phyloP scores from a whole-genome alignment of 2,329 filamentous ascomycete species.

The Stagonosporopsis cucurbitacearum region DNA sequence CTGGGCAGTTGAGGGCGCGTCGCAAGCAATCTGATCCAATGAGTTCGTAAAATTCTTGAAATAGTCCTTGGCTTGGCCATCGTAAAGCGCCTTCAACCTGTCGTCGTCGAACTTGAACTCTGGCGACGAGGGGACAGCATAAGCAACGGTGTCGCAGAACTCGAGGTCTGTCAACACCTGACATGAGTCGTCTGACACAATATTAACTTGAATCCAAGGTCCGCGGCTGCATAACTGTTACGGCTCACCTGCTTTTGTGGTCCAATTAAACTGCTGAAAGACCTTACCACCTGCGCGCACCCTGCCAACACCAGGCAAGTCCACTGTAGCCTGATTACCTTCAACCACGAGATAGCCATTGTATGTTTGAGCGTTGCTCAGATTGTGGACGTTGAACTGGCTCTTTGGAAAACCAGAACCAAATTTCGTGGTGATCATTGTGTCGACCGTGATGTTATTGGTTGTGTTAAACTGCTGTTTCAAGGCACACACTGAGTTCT shows the following conservation, averaged over 20 bases:
- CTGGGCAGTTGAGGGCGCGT: constrained; percentile 72
- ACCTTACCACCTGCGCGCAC: constrained; percentile 78
- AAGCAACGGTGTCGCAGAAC: constrained; percentile 88
- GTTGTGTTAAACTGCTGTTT: constrained; percentile 69
- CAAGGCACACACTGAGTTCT: constrained; percentile 83
- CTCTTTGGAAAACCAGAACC: constrained; percentile 72
- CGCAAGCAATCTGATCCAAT: constrained; percentile 83
- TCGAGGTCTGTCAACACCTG: constrained; percentile 84
- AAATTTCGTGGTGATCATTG: constrained; percentile 71
- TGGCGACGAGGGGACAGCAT: constrained; percentile 85
- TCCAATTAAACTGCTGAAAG: constrained; percentile 74
- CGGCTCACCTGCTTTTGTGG: constrained; percentile 74
- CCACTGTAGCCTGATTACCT: constrained; percentile 61
- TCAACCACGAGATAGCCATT: constrained; percentile 72
- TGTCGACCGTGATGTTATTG: constrained; percentile 62
- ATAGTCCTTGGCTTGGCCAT: constrained; percentile 71
- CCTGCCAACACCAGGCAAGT: constrained; percentile 46
- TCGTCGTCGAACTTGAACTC: constrained; percentile 65
- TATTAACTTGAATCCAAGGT: constrained; percentile 19
- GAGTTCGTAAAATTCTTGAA: constrained; percentile 82
- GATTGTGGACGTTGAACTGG: constrained; percentile 81
- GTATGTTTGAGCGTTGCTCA: constrained; percentile 77
- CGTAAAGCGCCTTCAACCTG: constrained; percentile 75
- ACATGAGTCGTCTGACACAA: constrained; percentile 73
- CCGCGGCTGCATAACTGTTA: neutral